These are phyloP conservation scores for Trichoderma citrinoviride DNA, from an alignment of 2,329 filamentous ascomycete species.

Conservation along the genomic window DNA sequence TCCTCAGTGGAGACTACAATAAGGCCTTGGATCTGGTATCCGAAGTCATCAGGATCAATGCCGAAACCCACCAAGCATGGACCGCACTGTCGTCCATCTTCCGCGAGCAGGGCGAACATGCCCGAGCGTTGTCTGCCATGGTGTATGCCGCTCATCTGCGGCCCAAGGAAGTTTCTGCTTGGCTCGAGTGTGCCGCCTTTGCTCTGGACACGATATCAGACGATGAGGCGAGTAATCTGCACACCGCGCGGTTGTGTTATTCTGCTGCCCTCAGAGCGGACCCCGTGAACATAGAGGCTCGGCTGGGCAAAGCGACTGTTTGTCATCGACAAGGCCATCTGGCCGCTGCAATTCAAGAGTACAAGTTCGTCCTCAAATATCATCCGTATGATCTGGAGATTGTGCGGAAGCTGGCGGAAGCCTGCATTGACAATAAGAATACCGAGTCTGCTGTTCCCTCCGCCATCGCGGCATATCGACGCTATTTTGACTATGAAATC, in stretches of 20 bases:
- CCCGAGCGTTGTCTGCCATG: constrained; percentile 58
- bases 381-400: constrained; percentile 53
- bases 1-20: constrained; percentile 59
- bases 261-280: constrained; percentile 59
- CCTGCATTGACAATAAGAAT: constrained; percentile 52
- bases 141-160: constrained; percentile 62
- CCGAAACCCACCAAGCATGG: constrained; percentile 65
- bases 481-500: constrained; percentile 45
- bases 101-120: constrained; percentile 56
- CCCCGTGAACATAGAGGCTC: constrained; percentile 54
- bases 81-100: constrained; percentile 60
- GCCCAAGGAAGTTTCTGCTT: constrained; percentile 58
- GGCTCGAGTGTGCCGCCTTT: constrained; percentile 59
- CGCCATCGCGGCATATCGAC: constrained; percentile 50
- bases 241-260: constrained; percentile 58
- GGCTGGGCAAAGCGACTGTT: constrained; percentile 58
- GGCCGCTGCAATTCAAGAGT: constrained; percentile 55
- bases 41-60: constrained; percentile 66
- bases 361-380: constrained; percentile 52
- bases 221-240: constrained; percentile 48
- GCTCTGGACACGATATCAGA: constrained; percentile 50
- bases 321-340: constrained; percentile 55
- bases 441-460: constrained; percentile 38
- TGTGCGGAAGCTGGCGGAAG: constrained; percentile 56
- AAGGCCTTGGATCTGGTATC: constrained; percentile 57